Evolutionary conservation across 106 monocot species (phyloP).

Genomic region (Hemerocallis citrina): DNA sequence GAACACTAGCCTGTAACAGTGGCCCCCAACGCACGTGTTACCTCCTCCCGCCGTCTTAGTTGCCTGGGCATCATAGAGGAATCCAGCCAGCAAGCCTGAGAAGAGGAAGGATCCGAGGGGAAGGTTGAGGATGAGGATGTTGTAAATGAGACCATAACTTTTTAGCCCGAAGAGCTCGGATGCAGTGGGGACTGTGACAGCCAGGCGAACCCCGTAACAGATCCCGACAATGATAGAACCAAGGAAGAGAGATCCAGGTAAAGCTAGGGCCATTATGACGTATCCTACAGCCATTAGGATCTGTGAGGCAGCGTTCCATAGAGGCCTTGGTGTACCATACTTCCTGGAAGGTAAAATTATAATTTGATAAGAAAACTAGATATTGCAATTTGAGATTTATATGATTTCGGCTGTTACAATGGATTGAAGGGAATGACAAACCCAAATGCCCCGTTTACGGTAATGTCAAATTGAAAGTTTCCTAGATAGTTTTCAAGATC

Average conservation of each 20-base stretch:
- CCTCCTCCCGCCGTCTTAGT: constrained; percentile 37
- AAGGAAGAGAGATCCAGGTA: constrained; percentile 83
- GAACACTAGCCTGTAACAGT: constrained; percentile 87
- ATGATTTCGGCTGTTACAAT: too few species aligned
- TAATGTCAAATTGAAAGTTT: too few species aligned
- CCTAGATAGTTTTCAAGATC: too few species aligned
- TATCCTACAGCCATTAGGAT: constrained; percentile 83
- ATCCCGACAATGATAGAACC: constrained; percentile 80
- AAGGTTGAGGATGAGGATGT: constrained; percentile 87
- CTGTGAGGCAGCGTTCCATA: constrained; percentile 93
- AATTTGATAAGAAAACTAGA: background rate
- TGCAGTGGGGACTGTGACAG: constrained; percentile 68
- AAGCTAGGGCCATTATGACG: constrained; percentile 53
- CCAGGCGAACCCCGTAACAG: constrained; percentile 86
- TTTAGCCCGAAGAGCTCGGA: constrained; percentile 91
- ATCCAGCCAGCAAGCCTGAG: constrained; percentile 87
- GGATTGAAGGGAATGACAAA: too few species aligned
- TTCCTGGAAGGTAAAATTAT: constrained; percentile 28
- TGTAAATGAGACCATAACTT: constrained; percentile 93
- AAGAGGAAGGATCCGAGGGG: constrained; percentile 97
- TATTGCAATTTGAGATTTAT: too few species aligned
- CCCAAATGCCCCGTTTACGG: too few species aligned
- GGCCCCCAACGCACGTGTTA: constrained; percentile 72
- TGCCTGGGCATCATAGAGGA: constrained; percentile 72
- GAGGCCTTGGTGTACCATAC: constrained; percentile 53